Conservation (phyloP, 1,284 basidiomycete genomes). For the Melampsora larici-populina region DNA sequence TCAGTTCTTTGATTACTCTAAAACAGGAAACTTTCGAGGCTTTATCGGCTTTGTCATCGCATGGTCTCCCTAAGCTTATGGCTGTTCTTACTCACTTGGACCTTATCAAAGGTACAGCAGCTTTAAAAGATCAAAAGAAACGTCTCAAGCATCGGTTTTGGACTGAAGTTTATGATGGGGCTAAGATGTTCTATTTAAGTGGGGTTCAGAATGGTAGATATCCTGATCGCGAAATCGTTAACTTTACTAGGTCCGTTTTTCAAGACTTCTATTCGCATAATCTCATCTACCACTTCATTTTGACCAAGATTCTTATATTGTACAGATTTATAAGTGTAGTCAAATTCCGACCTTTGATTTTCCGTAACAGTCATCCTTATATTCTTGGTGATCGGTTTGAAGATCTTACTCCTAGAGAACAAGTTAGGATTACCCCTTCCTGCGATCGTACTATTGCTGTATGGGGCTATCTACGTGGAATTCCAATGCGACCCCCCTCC, state of each 20-base stretch:
- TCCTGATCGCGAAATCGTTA: conserved; percentile 92
- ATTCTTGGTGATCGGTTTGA: conserved; percentile 93
- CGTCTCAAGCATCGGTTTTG: conserved; percentile 98
- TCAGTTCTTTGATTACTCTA: conserved; percentile 10
- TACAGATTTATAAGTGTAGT: conserved; percentile 83
- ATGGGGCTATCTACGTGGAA: conserved; percentile 91
- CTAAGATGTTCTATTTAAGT: conserved; percentile 96
- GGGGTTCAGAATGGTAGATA: conserved; percentile 98
- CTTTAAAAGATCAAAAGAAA: conserved; percentile 87
- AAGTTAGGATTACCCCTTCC: conserved; percentile 76
- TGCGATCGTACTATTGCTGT: conserved; percentile 85
- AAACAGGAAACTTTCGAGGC: conserved; percentile 96
- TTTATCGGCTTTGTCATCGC: conserved; percentile 90
- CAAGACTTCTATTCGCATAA: neutral
- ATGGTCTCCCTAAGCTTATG: conserved; percentile 98
- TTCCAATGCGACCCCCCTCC: conserved; percentile 64
- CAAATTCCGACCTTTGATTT: conserved; percentile 96
- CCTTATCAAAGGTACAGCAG: conserved; percentile 87
- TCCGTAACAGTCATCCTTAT: conserved; percentile 92
- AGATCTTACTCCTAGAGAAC: conserved; percentile 86
- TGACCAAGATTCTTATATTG: neutral
- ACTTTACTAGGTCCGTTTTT: conserved; percentile 67
- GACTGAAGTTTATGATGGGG: conserved; percentile 98
- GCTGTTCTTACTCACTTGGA: conserved; percentile 94
- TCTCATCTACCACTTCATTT: neutral